phyloP scores from a whole-genome alignment of 176 grass and related monocot species.

The Triticum urartu region DNA sequence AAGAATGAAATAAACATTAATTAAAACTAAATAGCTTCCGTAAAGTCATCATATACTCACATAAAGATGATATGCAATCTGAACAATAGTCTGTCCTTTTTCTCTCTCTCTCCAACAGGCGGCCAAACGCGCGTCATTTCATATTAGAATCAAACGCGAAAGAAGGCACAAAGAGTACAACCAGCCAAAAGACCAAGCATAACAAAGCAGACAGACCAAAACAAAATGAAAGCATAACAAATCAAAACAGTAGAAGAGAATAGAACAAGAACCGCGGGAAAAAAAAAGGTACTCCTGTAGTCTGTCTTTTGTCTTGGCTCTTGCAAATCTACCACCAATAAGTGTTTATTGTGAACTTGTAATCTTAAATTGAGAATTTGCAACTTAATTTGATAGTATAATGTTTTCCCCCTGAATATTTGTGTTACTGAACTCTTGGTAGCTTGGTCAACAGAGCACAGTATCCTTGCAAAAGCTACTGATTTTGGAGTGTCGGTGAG shows the following conservation, averaged over 20 bases:
- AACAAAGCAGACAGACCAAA: not conserved
- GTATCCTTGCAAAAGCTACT: not conserved
- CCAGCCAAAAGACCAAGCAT: not conserved
- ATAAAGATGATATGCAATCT: not conserved
- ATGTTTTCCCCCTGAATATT: not conserved
- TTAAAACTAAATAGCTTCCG: not conserved
- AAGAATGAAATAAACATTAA: not conserved
- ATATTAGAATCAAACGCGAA: not conserved
- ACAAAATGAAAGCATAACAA: not conserved
- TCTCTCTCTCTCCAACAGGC: not conserved
- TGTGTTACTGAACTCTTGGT: not conserved
- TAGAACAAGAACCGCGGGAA: not conserved
- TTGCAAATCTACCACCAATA: not conserved
- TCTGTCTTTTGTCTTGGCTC: not conserved
- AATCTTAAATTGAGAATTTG: not conserved
- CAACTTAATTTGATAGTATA: not conserved
- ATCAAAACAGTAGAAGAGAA: not conserved
- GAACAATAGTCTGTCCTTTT: not conserved
- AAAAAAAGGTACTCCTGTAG: not conserved
- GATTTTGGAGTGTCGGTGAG: constrained; percentile 60
- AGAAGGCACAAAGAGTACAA: not conserved
- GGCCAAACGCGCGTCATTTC: not conserved
- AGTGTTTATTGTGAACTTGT: not conserved
- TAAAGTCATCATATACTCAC: not conserved
- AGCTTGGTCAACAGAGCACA: not conserved